Conservation (phyloP, 2,329 filamentous ascomycete genomes). For the Colletotrichum higginsianum region DNA sequence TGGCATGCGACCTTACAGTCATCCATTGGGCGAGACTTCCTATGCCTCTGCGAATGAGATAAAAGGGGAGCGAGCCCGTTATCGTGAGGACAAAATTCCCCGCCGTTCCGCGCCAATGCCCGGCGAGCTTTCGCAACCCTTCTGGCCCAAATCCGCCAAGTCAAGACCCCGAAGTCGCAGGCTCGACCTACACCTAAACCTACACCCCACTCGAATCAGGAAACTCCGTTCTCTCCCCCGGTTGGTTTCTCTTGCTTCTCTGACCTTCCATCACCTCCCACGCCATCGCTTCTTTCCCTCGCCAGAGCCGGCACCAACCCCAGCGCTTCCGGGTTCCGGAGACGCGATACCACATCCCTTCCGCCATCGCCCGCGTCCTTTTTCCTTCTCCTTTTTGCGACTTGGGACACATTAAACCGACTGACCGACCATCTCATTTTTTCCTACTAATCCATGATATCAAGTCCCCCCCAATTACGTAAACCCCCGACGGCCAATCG, state of each 20-base stretch:
- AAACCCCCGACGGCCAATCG: constrained; percentile 6
- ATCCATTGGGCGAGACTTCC: neutral
- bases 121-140: constrained; percentile 16
- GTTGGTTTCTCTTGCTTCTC: constrained; percentile 16
- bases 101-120: constrained; percentile 32
- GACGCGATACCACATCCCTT: neutral
- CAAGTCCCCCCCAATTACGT: constrained; percentile 23
- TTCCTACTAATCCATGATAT: constrained; percentile 10
- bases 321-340: constrained; percentile 10
- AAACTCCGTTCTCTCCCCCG: constrained; percentile 31
- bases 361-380: neutral
- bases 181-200: neutral
- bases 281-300: neutral
- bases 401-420: constrained; percentile 38
- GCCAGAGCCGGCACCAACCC: neutral
- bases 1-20: neutral
- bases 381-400: neutral
- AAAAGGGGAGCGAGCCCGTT: neutral
- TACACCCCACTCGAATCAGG: constrained; percentile 31
- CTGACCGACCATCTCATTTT: constrained; percentile 26
- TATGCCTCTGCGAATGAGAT: too few relatives aligned
- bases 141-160: neutral
- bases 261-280: constrained; percentile 31
- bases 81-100: constrained; percentile 1
- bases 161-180: constrained; percentile 6